Conservation (phyloP, 305 asterid species). For the Fraxinus latifolia region DNA sequence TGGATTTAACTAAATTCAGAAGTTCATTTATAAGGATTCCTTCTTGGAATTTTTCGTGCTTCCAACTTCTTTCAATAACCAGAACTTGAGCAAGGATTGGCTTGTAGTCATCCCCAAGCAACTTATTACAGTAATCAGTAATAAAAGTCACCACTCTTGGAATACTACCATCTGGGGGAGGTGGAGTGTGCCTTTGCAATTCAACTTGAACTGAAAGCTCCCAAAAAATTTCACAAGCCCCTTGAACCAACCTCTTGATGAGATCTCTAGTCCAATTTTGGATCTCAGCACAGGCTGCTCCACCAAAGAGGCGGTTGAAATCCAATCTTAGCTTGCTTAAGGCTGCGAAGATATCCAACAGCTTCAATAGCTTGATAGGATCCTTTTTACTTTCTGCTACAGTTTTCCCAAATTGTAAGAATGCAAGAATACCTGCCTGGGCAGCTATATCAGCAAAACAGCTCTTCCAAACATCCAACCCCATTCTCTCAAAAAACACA, state of each 20-base stretch:
- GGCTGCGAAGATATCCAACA: slow-evolving; percentile 77
- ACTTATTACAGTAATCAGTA: slow-evolving; percentile 80
- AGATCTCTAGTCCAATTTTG: slow-evolving; percentile 81
- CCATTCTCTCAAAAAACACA: slow-evolving; percentile 70
- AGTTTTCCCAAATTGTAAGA: slow-evolving; percentile 81
- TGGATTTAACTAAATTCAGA: slow-evolving; percentile 58
- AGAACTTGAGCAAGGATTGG: slow-evolving; percentile 73
- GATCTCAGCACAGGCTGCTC: slow-evolving; percentile 81
- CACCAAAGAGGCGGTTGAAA: slow-evolving; percentile 84
- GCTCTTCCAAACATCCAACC: slow-evolving; percentile 78
- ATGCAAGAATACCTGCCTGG: slow-evolving; percentile 86
- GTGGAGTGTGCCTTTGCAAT: slow-evolving; percentile 74
- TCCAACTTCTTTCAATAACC: slow-evolving; percentile 85
- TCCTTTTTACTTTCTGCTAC: slow-evolving; percentile 91
- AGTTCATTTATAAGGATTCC: slow-evolving; percentile 60
- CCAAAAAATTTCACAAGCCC: slow-evolving; percentile 88
- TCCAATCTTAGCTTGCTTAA: slow-evolving; percentile 75
- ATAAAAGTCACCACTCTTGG: slow-evolving; percentile 79
- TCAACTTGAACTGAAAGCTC: slow-evolving; percentile 87
- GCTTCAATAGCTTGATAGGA: slow-evolving; percentile 74
- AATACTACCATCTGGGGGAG: slow-evolving; percentile 73
- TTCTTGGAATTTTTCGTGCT: slow-evolving; percentile 72
- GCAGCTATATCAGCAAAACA: slow-evolving; percentile 85
- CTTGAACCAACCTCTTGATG: slow-evolving; percentile 74
- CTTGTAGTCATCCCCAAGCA: slow-evolving; percentile 77